Evolutionary conservation across 345 rosid genomes (phyloP), one percentile per base, ranked within the genome.

Genomic region (Murraya koenigii): DNA sequence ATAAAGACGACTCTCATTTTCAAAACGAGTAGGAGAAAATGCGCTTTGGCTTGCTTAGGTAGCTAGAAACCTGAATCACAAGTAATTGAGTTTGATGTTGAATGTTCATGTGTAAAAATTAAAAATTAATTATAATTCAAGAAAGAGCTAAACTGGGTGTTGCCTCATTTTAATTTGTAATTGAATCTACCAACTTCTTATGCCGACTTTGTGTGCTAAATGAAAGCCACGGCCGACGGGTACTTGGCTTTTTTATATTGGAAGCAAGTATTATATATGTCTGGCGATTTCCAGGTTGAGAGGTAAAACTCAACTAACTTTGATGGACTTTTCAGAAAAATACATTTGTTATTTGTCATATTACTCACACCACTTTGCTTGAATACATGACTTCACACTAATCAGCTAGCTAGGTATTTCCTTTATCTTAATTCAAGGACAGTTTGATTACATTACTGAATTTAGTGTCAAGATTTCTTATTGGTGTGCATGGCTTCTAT

Each of bases 241-340:
- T 4, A 22, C 75, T 77, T 79, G 74, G 65, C 77, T 28, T 69
- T 69, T 47, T 74, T 60, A 20, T 66, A 44, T 47, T 10, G 30
- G 41, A 23, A 7, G 52, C 39, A 44, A 17, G 35, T 13, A 7
- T 52, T 15, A 17, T 52, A 15, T 13, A 52, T 4, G 7, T 19
- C 56, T 17, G 56, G 56, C 56, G 56, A 52, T 17, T 52, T 52
- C 15, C 19, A 13, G 3, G n/a, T 41, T 41, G 75, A 80, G 66
- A 65, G 77, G 20, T 17, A 28, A 70, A 75, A 71, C 70, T 59
- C 83, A 77, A 80, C 79, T 30, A 70, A 74, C 83, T 30, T 44
- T 0, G 25, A 67, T 22, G 69, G 68, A 69, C 71, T 44, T 62
- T 23, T 44, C 11, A 7, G 11, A 67, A 10, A 13, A 5, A 0